Conservation (phyloP, 2,329 filamentous ascomycete genomes). For the Biscogniauxia sp. region DNA sequence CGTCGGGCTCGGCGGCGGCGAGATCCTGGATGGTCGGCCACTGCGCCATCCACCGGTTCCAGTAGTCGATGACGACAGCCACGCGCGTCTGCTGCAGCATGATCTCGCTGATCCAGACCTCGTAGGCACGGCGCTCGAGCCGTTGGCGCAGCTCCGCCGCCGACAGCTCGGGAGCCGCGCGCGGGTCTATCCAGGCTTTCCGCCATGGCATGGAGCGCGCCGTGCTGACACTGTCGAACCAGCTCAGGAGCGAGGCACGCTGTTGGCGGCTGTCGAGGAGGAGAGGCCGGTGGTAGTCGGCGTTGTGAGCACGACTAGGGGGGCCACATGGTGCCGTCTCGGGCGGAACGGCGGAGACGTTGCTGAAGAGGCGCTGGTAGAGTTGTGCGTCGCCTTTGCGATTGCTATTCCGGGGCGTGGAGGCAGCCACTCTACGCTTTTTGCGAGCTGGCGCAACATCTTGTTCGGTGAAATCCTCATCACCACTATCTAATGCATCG, state of each 20-base stretch:
- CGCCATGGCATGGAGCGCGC: slow-evolving; percentile 58
- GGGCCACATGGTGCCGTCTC: slow-evolving; percentile 16
- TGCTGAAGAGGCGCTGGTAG: slow-evolving; percentile 24
- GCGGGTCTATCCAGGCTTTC: slow-evolving; percentile 53
- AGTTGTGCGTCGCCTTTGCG: slow-evolving; percentile 14
- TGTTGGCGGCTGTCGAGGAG: slow-evolving; percentile 40
- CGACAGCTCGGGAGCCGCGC: slow-evolving; percentile 16
- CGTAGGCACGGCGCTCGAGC: slow-evolving; percentile 57
- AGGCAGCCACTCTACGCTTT: slow-evolving; percentile 18
- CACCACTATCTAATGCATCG: slow-evolving; percentile 17
- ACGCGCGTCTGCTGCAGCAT: slow-evolving; percentile 68
- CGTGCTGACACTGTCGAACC: slow-evolving; percentile 50
- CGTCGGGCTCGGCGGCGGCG: slow-evolving; percentile 50
- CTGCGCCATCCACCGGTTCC: slow-evolving; percentile 58
- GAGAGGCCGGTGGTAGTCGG: slow-evolving; percentile 49
- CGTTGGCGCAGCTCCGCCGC: slow-evolving; percentile 36
- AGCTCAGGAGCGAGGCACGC: slow-evolving; percentile 43
- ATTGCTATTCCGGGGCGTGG: slow-evolving; percentile 8
- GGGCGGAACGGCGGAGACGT: neutral
- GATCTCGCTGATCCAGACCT: slow-evolving; percentile 66
- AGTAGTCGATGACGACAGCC: slow-evolving; percentile 60
- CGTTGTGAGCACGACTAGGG: slow-evolving; percentile 34
- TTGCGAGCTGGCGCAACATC: slow-evolving; percentile 14
- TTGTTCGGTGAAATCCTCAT: slow-evolving; percentile 14
- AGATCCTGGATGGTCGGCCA: slow-evolving; percentile 60